Evolutionary conservation across 2,329 filamentous ascomycete species (phyloP).

Genomic region (Diplodia corticola): DNA sequence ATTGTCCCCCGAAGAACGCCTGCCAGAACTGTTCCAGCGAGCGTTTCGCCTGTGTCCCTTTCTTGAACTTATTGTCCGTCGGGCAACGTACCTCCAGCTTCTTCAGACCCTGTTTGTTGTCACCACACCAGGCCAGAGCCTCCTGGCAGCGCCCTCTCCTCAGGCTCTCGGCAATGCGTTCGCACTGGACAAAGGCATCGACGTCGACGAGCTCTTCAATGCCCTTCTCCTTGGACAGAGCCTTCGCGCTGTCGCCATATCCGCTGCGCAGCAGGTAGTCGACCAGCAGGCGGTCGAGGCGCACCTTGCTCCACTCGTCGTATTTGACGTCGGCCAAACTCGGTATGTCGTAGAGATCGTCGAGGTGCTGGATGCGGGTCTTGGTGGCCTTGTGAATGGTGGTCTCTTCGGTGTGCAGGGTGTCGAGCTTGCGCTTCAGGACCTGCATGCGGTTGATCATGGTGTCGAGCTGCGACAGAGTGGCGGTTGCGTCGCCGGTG

Average conservation of each 20-base stretch:
- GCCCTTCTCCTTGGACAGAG: constrained; percentile 71
- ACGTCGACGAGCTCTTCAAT: constrained; percentile 85
- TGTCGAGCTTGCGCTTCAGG: constrained; percentile 82
- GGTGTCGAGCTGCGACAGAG: constrained; percentile 77
- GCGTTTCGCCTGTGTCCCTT: background rate
- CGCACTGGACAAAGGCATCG: constrained; percentile 81
- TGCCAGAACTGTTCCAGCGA: background rate
- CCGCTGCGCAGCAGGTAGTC: constrained; percentile 88
- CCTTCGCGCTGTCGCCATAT: constrained; percentile 73
- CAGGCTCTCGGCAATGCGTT: constrained; percentile 73
- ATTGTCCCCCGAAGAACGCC: background rate
- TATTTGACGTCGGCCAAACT: constrained; percentile 90
- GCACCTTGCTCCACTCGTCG: constrained; percentile 80
- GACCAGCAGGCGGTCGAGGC: constrained; percentile 83
- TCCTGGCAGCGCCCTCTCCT: constrained; percentile 56
- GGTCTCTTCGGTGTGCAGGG: constrained; percentile 76
- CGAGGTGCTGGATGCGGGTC: constrained; percentile 76
- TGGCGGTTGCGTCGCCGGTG: constrained; percentile 50
- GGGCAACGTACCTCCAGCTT: constrained; percentile 69
- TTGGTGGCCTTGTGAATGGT: constrained; percentile 72
- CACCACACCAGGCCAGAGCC: constrained; percentile 84
- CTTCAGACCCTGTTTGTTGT: constrained; percentile 89
- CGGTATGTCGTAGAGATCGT: constrained; percentile 76
- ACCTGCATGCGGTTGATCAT: constrained; percentile 85
- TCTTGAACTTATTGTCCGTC: background rate